Base-by-base conservation (phyloP, 1,284 basidiomycete genomes). In the Apiotrichum gamsii region DNA sequence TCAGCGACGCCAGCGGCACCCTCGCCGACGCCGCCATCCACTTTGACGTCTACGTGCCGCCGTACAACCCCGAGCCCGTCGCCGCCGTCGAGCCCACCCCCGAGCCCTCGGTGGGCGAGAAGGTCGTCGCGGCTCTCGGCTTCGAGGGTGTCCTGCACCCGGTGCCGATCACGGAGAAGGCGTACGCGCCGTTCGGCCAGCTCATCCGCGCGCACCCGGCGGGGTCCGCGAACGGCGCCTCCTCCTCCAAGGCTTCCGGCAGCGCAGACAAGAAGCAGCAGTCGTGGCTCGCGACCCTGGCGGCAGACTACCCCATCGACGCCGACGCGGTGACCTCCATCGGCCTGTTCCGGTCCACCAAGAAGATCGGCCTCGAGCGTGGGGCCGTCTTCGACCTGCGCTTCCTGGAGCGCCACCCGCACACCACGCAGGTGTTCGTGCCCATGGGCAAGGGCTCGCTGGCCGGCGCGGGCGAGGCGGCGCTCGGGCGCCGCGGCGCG, bases 1-100 rank as follows among this genome's bases (percentile, higher is more conserved):
- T 28, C 8, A 86, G 85, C 54, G 80, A 90, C 3, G 88, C 90
- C 11, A 88, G 93, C 68, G 89, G 86, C 61, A 87, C 91, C 69
- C 80, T 52, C 18, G 40, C 56, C 39, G 37, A 25, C 14, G 29
- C 31, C 30, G 24, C 10, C 15, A 31, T 30, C 21, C 20, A 53
- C 34, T 56, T 59, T 42, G 39, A 53, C 29, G 41, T 69, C 18
- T 44, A 57, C 29, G 51, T 69, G 31, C 63, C 64, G 16, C 52
- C 61, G 11, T 64, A 62, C 49, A 20, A 44, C 37, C 41, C 44
- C 14, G 31, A 13, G 2, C 32, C 37, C 24, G 15, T 29, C 32
- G 18, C 16, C 11, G 38, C 48, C 2, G 28, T 35, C 0, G 21
- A 41, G 6, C 41, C 47, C 2, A 38, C 42, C 16, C 39, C 18